These are phyloP conservation scores for Trichophyton mentagrophytes DNA, from an alignment of 2,329 filamentous ascomycete species.

Conservation along the genomic window DNA sequence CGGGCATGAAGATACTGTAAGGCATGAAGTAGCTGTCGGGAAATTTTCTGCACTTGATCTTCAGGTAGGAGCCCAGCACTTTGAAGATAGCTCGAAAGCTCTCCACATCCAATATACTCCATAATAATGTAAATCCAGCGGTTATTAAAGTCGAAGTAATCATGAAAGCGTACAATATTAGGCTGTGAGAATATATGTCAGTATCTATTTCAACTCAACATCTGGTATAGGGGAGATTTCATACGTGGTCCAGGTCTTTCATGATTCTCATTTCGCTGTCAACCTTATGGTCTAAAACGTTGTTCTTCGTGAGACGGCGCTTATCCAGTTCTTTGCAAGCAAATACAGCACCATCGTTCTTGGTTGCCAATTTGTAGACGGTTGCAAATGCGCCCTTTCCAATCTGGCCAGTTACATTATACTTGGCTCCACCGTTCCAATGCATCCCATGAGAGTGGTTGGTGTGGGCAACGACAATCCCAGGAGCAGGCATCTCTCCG, in stretches of 20 bases:
- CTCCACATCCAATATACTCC: conserved; percentile 76
- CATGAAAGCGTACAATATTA: conserved; percentile 84
- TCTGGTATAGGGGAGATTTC: conserved; percentile 20
- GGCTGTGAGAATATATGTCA: conserved; percentile 35
- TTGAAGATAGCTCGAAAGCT: conserved; percentile 62
- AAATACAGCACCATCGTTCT: conserved; percentile 67
- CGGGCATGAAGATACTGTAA: conserved; percentile 74
- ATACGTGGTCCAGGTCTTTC: conserved; percentile 68
- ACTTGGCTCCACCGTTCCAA: conserved; percentile 68
- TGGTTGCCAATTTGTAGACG: conserved; percentile 80
- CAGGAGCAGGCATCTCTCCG: not conserved
- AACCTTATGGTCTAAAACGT: conserved; percentile 75
- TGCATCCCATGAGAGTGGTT: conserved; percentile 51
- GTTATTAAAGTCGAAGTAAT: conserved; percentile 69
- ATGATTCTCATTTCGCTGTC: conserved; percentile 98
- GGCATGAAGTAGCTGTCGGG: conserved; percentile 58
- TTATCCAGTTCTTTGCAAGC: conserved; percentile 95
- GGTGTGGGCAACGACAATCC: conserved; percentile 13
- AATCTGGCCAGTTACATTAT: conserved; percentile 69
- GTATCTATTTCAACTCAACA: conserved; percentile 1
- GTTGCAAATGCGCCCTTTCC: conserved; percentile 92
- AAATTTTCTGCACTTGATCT: conserved; percentile 54
- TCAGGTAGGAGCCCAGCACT: conserved; percentile 54
- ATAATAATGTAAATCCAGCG: conserved; percentile 88
- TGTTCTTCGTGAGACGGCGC: conserved; percentile 83